Conservation (phyloP, 768 basidiomycete genomes). For the Russula ochroleuca region DNA sequence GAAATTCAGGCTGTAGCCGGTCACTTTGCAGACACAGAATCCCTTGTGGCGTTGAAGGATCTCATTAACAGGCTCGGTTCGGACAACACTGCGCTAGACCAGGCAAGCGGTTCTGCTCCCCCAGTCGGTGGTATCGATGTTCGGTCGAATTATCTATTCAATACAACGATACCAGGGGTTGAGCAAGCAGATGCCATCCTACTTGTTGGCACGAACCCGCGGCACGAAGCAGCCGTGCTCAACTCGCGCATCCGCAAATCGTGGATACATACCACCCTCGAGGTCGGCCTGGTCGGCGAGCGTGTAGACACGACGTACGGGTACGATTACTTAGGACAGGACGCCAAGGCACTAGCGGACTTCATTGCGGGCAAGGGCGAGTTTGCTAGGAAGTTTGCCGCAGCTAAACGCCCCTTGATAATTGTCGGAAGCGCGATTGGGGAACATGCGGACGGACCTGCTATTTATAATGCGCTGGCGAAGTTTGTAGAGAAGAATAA, state of each 20-base stretch:
- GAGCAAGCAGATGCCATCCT: constrained; percentile 91
- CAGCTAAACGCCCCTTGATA: constrained; percentile 87
- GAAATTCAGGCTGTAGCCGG: constrained; percentile 96
- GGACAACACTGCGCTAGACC: constrained; percentile 86
- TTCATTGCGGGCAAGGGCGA: constrained; percentile 73
- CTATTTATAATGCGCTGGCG: constrained; percentile 69
- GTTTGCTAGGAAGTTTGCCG: constrained; percentile 83
- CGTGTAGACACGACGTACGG: constrained; percentile 88
- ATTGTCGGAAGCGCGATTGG: constrained; percentile 84
- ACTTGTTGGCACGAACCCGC: constrained; percentile 92
- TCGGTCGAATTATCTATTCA: constrained; percentile 96
- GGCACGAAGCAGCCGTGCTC: constrained; percentile 94
- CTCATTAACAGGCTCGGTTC: constrained; percentile 89
- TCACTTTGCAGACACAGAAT: constrained; percentile 88
- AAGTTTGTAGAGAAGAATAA: constrained; percentile 80
- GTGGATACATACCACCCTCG: constrained; percentile 83
- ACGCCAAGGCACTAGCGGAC: constrained; percentile 67
- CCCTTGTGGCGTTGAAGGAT: constrained; percentile 91
- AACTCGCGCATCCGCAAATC: constrained; percentile 96
- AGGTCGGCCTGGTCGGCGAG: constrained; percentile 88
- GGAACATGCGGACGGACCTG: constrained; percentile 82
- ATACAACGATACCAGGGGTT: constrained; percentile 83
- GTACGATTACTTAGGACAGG: constrained; percentile 84
- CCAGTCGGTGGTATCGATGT: constrained; percentile 83
- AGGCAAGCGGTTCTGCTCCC: constrained; percentile 55